Percentiles rank a stretch among this genome's conserved stretches.
phyloP scores from a whole-genome alignment of 2,329 filamentous ascomycete species.

The Phyllosticta citribraziliensis region DNA sequence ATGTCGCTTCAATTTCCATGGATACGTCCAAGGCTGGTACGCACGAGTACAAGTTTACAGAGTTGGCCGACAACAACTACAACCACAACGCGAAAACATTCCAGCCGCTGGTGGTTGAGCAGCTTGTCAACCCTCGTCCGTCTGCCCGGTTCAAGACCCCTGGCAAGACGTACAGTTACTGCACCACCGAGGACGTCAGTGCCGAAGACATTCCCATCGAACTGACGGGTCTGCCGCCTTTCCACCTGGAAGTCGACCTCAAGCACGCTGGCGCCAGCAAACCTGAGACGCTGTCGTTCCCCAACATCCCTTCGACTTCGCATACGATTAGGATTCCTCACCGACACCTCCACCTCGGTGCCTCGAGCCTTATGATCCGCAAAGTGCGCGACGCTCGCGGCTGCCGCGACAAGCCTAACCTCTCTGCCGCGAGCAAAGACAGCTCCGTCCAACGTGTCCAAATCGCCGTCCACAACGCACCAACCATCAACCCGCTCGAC shows the following conservation, averaged over 20 bases:
- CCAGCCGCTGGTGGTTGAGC: constrained; percentile 59
- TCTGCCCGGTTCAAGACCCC: constrained; percentile 73
- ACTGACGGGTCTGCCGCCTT: constrained; percentile 74
- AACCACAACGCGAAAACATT: constrained; percentile 59
- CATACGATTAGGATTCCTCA: constrained; percentile 80
- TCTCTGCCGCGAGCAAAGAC: constrained; percentile 33
- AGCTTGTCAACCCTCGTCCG: constrained; percentile 76
- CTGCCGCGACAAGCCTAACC: constrained; percentile 69
- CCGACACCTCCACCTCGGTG: constrained; percentile 74
- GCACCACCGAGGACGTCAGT: constrained; percentile 68
- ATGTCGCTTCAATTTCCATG: constrained; percentile 69
- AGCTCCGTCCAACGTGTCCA: constrained; percentile 61
- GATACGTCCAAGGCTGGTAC: constrained; percentile 74
- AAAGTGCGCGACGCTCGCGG: constrained; percentile 81
- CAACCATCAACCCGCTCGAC: constrained; percentile 80
- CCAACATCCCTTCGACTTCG: constrained; percentile 63
- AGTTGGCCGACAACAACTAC: constrained; percentile 79
- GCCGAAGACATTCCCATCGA: constrained; percentile 84
- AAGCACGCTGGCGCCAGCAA: constrained; percentile 77
- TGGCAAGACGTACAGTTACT: constrained; percentile 92
- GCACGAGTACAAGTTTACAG: constrained; percentile 78
- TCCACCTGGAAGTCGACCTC: constrained; percentile 84
- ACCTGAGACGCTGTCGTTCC: constrained; percentile 71
- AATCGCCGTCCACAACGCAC: constrained; percentile 86
- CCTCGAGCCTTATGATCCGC: constrained; percentile 78